Evolutionary conservation across 257 asterid genomes (phyloP), one percentile per base, ranked within the genome.

Genomic region (Gentiana straminea): DNA sequence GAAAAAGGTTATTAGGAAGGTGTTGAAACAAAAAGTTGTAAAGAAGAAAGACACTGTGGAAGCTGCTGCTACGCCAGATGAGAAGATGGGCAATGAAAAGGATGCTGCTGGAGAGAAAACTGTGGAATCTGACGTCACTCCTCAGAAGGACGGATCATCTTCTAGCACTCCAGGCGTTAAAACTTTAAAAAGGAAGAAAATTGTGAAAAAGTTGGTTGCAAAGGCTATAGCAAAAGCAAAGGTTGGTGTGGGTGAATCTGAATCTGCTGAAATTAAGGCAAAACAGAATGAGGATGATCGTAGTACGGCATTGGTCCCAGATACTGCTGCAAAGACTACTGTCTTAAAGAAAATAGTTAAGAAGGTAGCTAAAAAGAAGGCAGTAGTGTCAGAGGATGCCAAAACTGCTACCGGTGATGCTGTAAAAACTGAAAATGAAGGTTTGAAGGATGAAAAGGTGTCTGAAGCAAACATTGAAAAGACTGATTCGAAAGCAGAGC

Each of bases 261-360:
- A 64, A 75, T 48, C 57, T 46, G 63, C 78, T 5, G 84, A 71
- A 62, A 83, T 71, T 41, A 65, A 77, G 53, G 50, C 69, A 46
- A 66, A 54, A 53, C 73, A 58, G 35, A 75, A 71, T 65, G 36
- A 69, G 54, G 86, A 78, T 56, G 78, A 60, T 7, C 58, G 54
- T 48, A 56, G 64, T 39, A 59, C 60, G 63, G 49, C 72, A 33
- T 71, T 69, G 66, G 63, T 43, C 66, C 81, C 75, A 67, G 82
- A 64, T 59, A 71, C 70, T 57, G 63, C 64, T 77, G 70, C 71
- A 70, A 85, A 83, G 68, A 71, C 74, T 59, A 80, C 75, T 39
- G 72, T 81, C 36, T 87, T 84, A 76, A 84, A 78, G 69, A 87
- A 91, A 81, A 68, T 87, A 37, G 62, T 91, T 62, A 85, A 71